Conservation (phyloP, 1,284 basidiomycete genomes). For the Trichosporon coremiiforme region DNA sequence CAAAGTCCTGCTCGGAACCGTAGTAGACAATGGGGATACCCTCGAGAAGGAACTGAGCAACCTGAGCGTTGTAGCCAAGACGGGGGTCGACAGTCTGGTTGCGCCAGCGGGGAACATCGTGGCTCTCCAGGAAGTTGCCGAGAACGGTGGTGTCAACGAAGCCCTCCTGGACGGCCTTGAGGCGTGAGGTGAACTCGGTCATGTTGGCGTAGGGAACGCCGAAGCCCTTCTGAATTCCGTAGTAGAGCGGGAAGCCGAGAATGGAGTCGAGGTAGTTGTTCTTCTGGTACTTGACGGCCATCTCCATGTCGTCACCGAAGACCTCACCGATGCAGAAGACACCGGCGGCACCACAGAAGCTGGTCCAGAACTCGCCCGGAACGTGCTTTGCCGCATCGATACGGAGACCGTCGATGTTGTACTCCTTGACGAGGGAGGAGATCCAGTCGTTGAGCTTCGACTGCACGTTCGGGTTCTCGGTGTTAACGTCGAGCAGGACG, state of each 20-base stretch:
- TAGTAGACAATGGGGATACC: conserved; percentile 72
- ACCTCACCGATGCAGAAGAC: conserved; percentile 85
- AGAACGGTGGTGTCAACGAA: conserved; percentile 61
- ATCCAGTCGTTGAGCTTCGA: conserved; percentile 67
- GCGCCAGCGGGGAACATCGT: conserved; percentile 74
- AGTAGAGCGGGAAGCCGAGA: conserved; percentile 67
- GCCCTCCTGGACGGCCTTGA: conserved; percentile 63
- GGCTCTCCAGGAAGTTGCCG: conserved; percentile 82
- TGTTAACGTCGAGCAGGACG: conserved; percentile 72
- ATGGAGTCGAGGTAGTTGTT: conserved; percentile 52
- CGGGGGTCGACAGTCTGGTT: conserved; percentile 59
- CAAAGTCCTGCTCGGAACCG: conserved; percentile 71
- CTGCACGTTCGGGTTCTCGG: conserved; percentile 65
- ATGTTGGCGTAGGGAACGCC: conserved; percentile 63
- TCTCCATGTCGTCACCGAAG: conserved; percentile 62
- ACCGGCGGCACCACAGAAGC: conserved; percentile 69
- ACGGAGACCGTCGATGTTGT: conserved; percentile 65
- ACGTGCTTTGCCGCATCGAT: conserved; percentile 75
- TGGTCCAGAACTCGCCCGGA: conserved; percentile 48
- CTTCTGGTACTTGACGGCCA: conserved; percentile 47
- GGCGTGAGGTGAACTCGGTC: conserved; percentile 62
- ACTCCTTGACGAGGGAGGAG: conserved; percentile 64
- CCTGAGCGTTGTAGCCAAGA: conserved; percentile 64
- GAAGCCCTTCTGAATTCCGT: conserved; percentile 67
- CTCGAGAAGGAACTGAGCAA: conserved; percentile 67